Evolutionary conservation across 2,329 filamentous ascomycete genomes (phyloP).

Genomic region (Penicillium janthinellum): DNA sequence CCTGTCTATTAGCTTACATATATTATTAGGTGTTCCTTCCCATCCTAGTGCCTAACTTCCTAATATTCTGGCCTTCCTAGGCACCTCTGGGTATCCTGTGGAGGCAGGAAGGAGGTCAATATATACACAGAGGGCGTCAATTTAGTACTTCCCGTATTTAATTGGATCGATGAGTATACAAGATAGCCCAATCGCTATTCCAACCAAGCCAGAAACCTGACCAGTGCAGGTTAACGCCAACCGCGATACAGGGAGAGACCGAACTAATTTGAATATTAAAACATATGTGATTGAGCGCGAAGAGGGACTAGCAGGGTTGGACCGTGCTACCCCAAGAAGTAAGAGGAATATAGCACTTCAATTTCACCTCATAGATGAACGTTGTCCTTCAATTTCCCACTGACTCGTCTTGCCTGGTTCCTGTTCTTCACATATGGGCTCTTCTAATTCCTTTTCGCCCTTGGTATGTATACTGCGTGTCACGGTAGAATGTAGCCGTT

Average conservation of each 20-base stretch:
- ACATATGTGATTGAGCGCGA: background rate
- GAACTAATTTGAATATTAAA: background rate
- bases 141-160: too few species aligned
- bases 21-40: too few species aligned
- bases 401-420: background rate
- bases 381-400: background rate
- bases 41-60: too few species aligned
- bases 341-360: background rate
- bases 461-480: background rate
- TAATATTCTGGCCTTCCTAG: too few species aligned
- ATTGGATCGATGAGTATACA: background rate
- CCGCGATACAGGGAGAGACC: background rate
- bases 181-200: background rate
- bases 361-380: slow-evolving; percentile 2
- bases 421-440: background rate
- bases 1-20: too few species aligned
- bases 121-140: too few species aligned
- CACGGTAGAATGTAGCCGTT: background rate
- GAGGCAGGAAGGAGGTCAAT: too few species aligned
- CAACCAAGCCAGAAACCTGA: background rate
- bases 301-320: background rate
- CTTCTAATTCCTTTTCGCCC: background rate
- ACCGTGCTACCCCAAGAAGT: background rate
- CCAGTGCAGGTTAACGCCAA: background rate
- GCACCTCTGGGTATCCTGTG: too few species aligned